phyloP scores from a whole-genome alignment of 495 filamentous ascomycete genomes.

The Neurospora sp. region DNA sequence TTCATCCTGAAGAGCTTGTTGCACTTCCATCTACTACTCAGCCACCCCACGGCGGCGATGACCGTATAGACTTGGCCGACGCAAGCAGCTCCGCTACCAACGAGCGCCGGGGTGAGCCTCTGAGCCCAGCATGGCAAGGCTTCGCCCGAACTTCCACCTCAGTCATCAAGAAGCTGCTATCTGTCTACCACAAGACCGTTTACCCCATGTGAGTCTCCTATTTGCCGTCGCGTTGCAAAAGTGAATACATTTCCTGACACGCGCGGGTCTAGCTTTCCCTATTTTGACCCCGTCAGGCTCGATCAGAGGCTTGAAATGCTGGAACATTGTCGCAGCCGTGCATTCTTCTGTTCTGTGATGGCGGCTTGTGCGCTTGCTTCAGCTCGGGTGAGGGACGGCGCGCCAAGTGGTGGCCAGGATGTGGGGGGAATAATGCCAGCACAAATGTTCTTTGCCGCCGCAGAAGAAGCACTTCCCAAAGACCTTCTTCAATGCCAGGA shows the following conservation, averaged over 20 bases:
- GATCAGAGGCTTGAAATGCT: conserved; percentile 24
- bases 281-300: conserved; percentile 38
- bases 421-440: conserved; percentile 20
- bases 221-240: not conserved
- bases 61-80: not conserved
- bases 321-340: conserved; percentile 31
- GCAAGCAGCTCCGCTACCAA: not conserved
- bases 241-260: not conserved
- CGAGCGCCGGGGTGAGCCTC: conserved; percentile 3
- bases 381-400: conserved; percentile 37
- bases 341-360: conserved; percentile 40
- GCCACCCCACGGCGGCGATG: not conserved
- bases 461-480: conserved; percentile 27
- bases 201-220: conserved; percentile 21
- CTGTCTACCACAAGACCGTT: conserved; percentile 37
- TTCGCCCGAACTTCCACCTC: conserved; percentile 9
- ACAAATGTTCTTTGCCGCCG: conserved; percentile 39
- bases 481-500: conserved; percentile 27
- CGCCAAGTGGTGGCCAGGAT: conserved; percentile 12
- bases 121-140: conserved; percentile 8
- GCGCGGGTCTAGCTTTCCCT: conserved; percentile 23
- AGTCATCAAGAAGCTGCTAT: conserved; percentile 20
- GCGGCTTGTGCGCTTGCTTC: conserved; percentile 39
- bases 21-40: not conserved
- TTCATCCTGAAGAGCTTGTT: conserved; percentile 1